Evolutionary conservation across 495 filamentous ascomycete species (phyloP), one percentile per base, ranked within the genome.

Genomic region (Podospora appendiculata): DNA sequence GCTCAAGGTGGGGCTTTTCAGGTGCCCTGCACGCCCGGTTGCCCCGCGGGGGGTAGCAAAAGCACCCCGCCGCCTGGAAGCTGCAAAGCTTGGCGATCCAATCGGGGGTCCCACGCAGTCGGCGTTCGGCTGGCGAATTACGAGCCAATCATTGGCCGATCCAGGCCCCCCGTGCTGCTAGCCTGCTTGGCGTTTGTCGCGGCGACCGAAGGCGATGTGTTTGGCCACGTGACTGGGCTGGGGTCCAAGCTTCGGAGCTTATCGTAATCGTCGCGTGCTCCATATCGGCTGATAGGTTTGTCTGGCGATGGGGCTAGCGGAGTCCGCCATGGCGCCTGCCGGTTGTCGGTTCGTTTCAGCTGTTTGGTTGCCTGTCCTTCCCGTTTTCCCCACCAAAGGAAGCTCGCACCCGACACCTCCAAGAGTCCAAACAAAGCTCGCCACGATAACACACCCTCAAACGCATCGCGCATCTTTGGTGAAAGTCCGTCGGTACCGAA

Each of bases 21-120:
- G n/a, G 25, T 25, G 25, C 25, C 25, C 25, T 25, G 25, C 25
- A 5, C 5, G 25, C 25, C 25, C 25, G 5, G 25, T 25, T 25
- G 25, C 25, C 25, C 25, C 25, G 25, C 25, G 25, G 25, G 25
- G 25, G 25, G 25, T 25, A 25, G 25, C 25, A 25, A 25, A 25
- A 25, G 25, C 25, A 34, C 53, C 53, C 52, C 47, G 48, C 36
- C 13, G 36, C 36, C 36, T 38, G 36, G 36, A 38, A 38, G 36
- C 36, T 10, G 13, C 13, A 38, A 8, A 13, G 36, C 25, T 25
- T 25, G 25, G 25, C 25, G 25, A 25, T 25, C 25, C 25, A 25
- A 25, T 25, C 25, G 25, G 25, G 25, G 25, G 25, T 25, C 25
- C 25, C 25, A 25, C 25, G 25, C 25, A 45, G 19, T 45, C 11